A percentile compares a stretch with the other conserved stretches of the same genome.
These are phyloP conservation scores for Gnomoniopsis sp. DNA, from an alignment of 2,329 filamentous ascomycete species.

Conservation along the genomic window DNA sequence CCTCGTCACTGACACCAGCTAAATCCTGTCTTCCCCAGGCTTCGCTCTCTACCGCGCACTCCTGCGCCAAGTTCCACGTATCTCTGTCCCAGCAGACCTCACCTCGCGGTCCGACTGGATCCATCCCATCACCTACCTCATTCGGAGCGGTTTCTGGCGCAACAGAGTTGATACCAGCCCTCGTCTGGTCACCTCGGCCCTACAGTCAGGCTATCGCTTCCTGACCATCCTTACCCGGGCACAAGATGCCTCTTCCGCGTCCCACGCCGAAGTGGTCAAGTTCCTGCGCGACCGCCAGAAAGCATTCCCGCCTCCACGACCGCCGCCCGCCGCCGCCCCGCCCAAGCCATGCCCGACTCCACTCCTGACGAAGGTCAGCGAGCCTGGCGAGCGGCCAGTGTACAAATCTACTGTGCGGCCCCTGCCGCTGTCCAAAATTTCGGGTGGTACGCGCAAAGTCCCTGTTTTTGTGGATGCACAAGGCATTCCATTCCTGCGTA, in stretches of 20 bases:
- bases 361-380: constrained; percentile 17
- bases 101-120: constrained; percentile 26
- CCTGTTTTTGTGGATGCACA: constrained; percentile 53
- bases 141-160: constrained; percentile 60
- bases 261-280: constrained; percentile 38
- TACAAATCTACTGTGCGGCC: constrained; percentile 48
- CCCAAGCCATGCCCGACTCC: constrained; percentile 19
- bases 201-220: constrained; percentile 63
- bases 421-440: constrained; percentile 45
- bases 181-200: constrained; percentile 57
- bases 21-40: constrained; percentile 37
- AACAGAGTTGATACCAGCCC: constrained; percentile 57
- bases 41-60: constrained; percentile 72
- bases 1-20: neutral
- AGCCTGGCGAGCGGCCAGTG: constrained; percentile 34
- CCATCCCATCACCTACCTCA: constrained; percentile 52
- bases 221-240: constrained; percentile 39
- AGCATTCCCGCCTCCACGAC: constrained; percentile 30
- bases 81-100: constrained; percentile 51
- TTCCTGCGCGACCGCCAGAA: constrained; percentile 35
- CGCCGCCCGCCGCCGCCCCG: constrained; percentile 28
- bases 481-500: constrained; percentile 61
- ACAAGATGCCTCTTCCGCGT: constrained; percentile 32
- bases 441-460: constrained; percentile 49
- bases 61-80: constrained; percentile 51